Base-by-base conservation (phyloP, 2,329 filamentous ascomycete species). In the Epichloe uncinata region DNA sequence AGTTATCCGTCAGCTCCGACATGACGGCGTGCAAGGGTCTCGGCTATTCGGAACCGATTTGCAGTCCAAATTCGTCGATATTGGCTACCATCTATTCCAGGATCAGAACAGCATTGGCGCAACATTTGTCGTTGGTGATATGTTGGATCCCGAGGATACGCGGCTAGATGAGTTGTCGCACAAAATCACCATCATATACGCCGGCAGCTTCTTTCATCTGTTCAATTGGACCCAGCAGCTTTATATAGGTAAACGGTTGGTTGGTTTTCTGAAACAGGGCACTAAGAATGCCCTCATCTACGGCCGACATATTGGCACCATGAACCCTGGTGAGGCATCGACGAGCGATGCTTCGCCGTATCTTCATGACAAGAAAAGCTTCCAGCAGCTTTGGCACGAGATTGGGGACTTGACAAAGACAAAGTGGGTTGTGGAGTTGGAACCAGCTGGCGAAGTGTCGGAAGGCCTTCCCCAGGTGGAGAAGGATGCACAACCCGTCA, bases 51-150 rank as follows among this genome's bases (percentile, higher is more conserved):
- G 73, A 16, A 65, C 68, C 3, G 76, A 79, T 53, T 53, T 76
- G 3, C 67, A 73, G 42, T 56, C 66, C 18, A 65, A 64, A n/a
- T 77, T 80, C 55, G 68, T 80, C 48, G 69, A 77, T 11, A 61
- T 77, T n/a, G 78, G 78, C 30, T 80, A 82, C 60, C 77, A 82
- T 49, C 68, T 86, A 18, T 86, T 85, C 64, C 70, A 72, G 43
- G 82, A 84, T 53, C 69, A 71, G 26, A 58, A 65, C n/a, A 67
- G 50, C 35, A 62, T 79, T 5, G 65, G 65, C 18, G 68, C 69
- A 2, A 66, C 65, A 2, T 78, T 81, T 53, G 62, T 81, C 33
- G 57, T 68, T 3, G 77, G 73, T 18, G 73, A 80, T 52, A 62
- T 79, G 52, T 60, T 77, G 9, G 65, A 70, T 48, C 66, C 65